phyloP scores from a whole-genome alignment of 2,329 filamentous ascomycete species.

The Fusarium subtropicale region DNA sequence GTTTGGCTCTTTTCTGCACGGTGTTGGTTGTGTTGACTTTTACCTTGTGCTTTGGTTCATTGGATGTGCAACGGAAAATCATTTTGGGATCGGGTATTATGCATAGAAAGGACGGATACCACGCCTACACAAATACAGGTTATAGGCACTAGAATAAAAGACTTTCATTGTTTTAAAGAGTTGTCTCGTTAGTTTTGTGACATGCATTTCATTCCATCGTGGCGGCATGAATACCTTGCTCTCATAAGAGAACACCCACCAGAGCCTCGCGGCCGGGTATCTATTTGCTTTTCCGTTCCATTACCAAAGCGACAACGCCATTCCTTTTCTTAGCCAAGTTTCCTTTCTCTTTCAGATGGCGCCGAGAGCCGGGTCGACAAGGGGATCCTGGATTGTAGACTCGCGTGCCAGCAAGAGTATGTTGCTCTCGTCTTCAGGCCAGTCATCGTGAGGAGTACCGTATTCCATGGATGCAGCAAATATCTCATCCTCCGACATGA shows the following conservation, averaged over 20 bases:
- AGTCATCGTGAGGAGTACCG: constrained; percentile 53
- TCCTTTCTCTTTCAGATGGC: constrained; percentile 10
- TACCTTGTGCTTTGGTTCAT: constrained; percentile 1
- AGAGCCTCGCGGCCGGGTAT: constrained; percentile 41
- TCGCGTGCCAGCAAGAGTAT: constrained; percentile 55
- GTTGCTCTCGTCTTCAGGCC: constrained; percentile 59
- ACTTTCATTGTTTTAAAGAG: constrained; percentile 4
- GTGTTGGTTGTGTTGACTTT: constrained; percentile 21
- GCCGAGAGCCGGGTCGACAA: constrained; percentile 52
- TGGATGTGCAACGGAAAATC: constrained; percentile 8
- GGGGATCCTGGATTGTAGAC: constrained; percentile 38
- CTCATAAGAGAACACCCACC: constrained; percentile 3
- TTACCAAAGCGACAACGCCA: constrained; percentile 14
- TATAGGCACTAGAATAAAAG: constrained; percentile 3
- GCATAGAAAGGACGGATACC: constrained; percentile 35
- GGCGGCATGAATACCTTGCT: constrained; percentile 1
- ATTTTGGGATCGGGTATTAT: constrained; percentile 17
- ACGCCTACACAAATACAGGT: constrained; percentile 8
- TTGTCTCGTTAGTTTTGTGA: constrained; percentile 8
- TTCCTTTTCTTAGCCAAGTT: not conserved
- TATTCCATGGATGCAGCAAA: constrained; percentile 53
- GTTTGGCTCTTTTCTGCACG: constrained; percentile 22
- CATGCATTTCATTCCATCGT: constrained; percentile 27
- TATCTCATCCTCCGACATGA: constrained; percentile 48
- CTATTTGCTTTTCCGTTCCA: constrained; percentile 37